phyloP scores from a whole-genome alignment of 345 rosid species.

The Mercurialis annua region DNA sequence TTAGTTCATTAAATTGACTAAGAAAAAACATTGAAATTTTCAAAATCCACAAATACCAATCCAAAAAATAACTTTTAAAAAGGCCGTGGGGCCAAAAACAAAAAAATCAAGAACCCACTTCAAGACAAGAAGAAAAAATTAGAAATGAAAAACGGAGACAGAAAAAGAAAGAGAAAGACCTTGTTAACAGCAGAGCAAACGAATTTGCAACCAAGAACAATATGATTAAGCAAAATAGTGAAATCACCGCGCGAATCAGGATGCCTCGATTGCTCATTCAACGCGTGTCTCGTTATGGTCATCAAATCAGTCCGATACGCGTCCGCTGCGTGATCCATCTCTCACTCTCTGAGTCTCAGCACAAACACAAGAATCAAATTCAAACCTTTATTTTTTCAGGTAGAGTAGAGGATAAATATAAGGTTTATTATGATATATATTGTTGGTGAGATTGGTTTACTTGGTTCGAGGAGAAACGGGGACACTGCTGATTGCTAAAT shows the following conservation, averaged over 20 bases:
- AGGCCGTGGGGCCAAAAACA: background rate
- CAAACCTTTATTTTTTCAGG: background rate
- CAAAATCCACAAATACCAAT: background rate
- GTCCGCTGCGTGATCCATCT: slow-evolving; percentile 88
- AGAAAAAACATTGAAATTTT: background rate
- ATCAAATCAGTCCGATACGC: slow-evolving; percentile 90
- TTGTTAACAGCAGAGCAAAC: slow-evolving; percentile 93
- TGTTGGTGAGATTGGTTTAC: slow-evolving; percentile 14
- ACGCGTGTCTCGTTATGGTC: slow-evolving; percentile 86
- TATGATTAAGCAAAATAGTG: slow-evolving; percentile 83
- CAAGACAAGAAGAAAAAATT: background rate
- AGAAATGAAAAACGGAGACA: background rate
- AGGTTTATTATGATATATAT: background rate
- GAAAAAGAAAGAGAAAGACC: slow-evolving; percentile 33
- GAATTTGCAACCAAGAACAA: slow-evolving; percentile 97
- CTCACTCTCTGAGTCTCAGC: background rate
- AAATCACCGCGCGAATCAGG: slow-evolving; percentile 99
- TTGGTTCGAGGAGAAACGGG: slow-evolving; percentile 29
- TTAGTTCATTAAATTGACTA: background rate
- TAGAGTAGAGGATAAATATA: background rate
- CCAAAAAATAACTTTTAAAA: background rate
- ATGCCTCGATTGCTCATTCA: slow-evolving; percentile 83
- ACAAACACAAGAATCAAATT: background rate
- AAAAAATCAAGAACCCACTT: background rate
- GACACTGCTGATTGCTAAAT: slow-evolving; percentile 16